These are phyloP conservation scores for Hygrocybe coccinea DNA, from an alignment of 768 basidiomycete species.

Conservation along the genomic window DNA sequence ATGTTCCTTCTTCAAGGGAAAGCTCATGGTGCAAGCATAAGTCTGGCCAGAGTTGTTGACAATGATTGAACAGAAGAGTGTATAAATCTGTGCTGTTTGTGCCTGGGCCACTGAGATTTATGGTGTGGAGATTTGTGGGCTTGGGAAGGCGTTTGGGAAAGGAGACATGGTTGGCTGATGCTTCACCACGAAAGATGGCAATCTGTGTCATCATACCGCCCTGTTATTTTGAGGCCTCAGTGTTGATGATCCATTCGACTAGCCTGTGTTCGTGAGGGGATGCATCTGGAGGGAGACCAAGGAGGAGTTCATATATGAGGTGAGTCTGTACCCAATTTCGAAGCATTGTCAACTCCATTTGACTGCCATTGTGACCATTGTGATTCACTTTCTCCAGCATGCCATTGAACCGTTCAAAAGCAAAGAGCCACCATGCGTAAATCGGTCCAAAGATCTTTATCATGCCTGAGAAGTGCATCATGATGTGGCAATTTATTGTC, in stretches of 20 bases:
- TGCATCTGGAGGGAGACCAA: conserved; percentile 14
- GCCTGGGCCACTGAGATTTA: neutral
- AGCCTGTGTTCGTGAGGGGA: conserved; percentile 6
- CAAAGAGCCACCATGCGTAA: conserved; percentile 34
- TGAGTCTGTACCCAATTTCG: conserved; percentile 5
- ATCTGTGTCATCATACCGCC: conserved; percentile 21
- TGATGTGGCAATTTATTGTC: conserved; percentile 26
- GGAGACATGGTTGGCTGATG: neutral
- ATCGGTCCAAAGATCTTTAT: conserved; percentile 28
- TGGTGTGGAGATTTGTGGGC: neutral
- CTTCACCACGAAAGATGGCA: conserved; percentile 18
- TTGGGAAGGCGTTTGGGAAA: conserved; percentile 2
- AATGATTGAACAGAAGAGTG: conserved; percentile 6
- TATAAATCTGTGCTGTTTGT: neutral
- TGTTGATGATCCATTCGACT: conserved; percentile 12
- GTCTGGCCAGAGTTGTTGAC: conserved; percentile 11
- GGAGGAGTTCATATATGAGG: conserved; percentile 20
- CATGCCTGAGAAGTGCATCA: conserved; percentile 20
- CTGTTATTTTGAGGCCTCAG: conserved; percentile 9
- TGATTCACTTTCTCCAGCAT: conserved; percentile 28
- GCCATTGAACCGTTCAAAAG: conserved; percentile 33
- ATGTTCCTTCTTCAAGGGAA: neutral
- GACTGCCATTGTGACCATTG: conserved; percentile 28
- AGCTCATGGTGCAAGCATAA: conserved; percentile 4
- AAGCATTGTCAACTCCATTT: conserved; percentile 28